Base-by-base conservation (phyloP, 805 yeast species). In the Candida bentonensis region DNA sequence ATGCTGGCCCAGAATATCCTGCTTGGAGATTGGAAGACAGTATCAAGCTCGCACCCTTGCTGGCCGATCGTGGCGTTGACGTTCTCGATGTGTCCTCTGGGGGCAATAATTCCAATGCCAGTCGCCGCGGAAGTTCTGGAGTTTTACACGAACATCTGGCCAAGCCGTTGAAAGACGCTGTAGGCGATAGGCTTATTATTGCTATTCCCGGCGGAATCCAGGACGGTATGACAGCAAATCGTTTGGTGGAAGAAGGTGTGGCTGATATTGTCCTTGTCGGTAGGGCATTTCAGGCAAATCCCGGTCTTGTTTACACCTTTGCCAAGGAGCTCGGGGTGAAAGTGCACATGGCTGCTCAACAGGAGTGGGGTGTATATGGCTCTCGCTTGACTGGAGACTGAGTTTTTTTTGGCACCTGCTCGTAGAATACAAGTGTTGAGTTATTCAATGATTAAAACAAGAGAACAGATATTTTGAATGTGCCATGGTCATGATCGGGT, bases 51-150 rank as follows among this genome's bases (percentile, higher is more conserved):
- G 43, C 47, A 15, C 44, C 46, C 40, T 5, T 44, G 9, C 28
- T 54, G 26, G 15, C 40, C 30, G 43, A 60, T 34, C 60, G 57
- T 17, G 61, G 63, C 23, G 65, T 76, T 40, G 74, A 72, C 46
- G 57, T 76, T n/a, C 47, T 76, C 28, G 82, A 77, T 53, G 63
- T 70, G 40, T 73, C 79, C 1, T 62, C 75, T 5, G 79, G 78
- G 46, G 78, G 78, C 39, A 66, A 65, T 52, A 60, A 58, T 50
- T 46, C 56, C 40, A 49, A 58, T 3, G 52, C 42, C 15, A 7
- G 11, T 25, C 27, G 13, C 7, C 27, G 27, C 27, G 7, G 27
- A 9, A 34, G 33, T 63, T 58, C 44, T 53, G 45, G 21, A 52
- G 65, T 51, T 53, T 48, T 57, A 43, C 72, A 69, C 48, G 59